These are phyloP conservation scores for Penicillium nordicum DNA, from an alignment of 2,329 filamentous ascomycete species.

Conservation along the genomic window DNA sequence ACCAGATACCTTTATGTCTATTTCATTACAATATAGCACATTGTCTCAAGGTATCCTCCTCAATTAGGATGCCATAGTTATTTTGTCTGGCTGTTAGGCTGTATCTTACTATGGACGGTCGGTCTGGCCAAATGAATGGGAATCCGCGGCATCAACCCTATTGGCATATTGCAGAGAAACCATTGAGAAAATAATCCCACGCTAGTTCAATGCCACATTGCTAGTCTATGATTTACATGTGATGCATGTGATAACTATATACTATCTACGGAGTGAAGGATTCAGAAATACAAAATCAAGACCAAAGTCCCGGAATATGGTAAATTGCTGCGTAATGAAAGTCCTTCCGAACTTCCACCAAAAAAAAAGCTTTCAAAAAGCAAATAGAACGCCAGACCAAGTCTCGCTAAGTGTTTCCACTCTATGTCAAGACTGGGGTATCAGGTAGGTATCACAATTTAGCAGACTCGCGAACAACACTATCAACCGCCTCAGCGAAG, in stretches of 20 bases:
- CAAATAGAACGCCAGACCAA: conserved; percentile 9
- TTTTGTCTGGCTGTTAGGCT: not conserved
- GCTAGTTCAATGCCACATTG: not conserved
- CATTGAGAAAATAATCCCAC: no score
- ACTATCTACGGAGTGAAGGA: not conserved
- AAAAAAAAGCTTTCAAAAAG: not conserved
- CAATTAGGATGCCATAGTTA: not conserved
- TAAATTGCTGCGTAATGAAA: not conserved
- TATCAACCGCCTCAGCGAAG: conserved; percentile 84
- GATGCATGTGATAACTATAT: not conserved
- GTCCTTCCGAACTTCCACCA: not conserved
- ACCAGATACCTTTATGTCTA: not conserved
- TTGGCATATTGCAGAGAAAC: no score
- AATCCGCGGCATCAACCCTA: no score
- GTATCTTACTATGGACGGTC: no score
- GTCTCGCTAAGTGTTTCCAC: not conserved
- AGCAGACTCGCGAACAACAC: conserved; percentile 60
- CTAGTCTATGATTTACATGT: not conserved
- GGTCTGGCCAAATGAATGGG: no score
- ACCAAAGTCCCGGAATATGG: not conserved
- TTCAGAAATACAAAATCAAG: not conserved
- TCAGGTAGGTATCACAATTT: conserved; percentile 14
- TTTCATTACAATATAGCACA: not conserved
- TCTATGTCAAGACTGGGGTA: conserved; percentile 1
- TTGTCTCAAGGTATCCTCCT: not conserved